Conservation (phyloP, 2,329 filamentous ascomycete genomes). For the Chaetomiaceae sp. region DNA sequence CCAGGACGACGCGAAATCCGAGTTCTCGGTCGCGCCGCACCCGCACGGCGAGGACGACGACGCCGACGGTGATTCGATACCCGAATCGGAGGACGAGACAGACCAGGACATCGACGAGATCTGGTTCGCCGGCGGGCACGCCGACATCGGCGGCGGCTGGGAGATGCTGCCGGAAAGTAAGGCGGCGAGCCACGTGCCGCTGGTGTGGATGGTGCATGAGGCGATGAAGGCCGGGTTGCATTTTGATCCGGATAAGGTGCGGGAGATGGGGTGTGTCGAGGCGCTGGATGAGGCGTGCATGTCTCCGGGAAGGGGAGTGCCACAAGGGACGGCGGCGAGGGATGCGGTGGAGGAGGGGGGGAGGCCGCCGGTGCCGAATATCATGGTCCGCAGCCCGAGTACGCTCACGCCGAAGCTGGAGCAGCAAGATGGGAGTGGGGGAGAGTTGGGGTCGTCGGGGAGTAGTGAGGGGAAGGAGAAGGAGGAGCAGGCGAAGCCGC, state of each 20-base stretch:
- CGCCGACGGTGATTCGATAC: conserved; percentile 30
- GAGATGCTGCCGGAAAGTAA: conserved; percentile 50
- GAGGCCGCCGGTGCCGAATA: conserved; percentile 17
- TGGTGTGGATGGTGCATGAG: conserved; percentile 61
- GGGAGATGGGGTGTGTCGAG: conserved; percentile 57
- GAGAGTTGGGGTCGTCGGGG: too few relatives aligned
- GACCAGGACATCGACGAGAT: conserved; percentile 73
- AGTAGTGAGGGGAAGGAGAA: too few relatives aligned
- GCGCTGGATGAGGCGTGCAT: conserved; percentile 31
- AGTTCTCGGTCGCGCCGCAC: conserved; percentile 19
- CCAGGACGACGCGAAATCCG: conserved; percentile 18
- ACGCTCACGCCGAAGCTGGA: conserved; percentile 20
- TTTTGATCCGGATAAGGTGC: conserved; percentile 64
- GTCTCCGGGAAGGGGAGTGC: neutral
- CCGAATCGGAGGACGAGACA: conserved; percentile 39
- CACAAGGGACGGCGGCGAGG: neutral
- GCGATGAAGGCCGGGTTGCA: conserved; percentile 57
- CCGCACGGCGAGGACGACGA: conserved; percentile 18
- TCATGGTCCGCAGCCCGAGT: conserved; percentile 22
- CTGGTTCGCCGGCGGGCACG: conserved; percentile 75
- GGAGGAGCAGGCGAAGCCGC: too few relatives aligned
- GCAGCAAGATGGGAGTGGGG: conserved; percentile 11
- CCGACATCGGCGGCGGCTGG: conserved; percentile 75
- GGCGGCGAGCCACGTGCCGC: conserved; percentile 57
- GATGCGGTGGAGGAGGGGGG: neutral